Conservation (phyloP, 495 filamentous ascomycete genomes). For the Podospora appendiculata region DNA sequence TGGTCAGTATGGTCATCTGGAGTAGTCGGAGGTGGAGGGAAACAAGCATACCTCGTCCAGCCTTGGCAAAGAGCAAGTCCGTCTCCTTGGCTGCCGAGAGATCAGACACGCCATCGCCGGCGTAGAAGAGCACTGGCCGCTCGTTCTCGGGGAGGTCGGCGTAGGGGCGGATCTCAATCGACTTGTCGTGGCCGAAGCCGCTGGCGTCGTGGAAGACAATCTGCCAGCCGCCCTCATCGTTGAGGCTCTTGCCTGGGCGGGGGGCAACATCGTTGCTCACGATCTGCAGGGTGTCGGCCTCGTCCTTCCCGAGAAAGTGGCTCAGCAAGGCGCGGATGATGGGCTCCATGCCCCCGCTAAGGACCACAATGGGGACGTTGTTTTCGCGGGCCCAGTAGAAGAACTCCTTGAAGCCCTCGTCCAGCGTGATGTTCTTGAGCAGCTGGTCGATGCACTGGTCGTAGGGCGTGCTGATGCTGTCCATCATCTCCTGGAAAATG, state of each 20-base stretch:
- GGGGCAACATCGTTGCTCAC: slow-evolving; percentile 71
- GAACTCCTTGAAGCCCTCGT: slow-evolving; percentile 79
- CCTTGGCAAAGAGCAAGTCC: slow-evolving; percentile 85
- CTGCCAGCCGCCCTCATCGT: slow-evolving; percentile 74
- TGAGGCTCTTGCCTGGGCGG: slow-evolving; percentile 56
- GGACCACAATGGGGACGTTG: slow-evolving; percentile 84
- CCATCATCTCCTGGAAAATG: slow-evolving; percentile 81
- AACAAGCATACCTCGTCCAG: slow-evolving; percentile 63
- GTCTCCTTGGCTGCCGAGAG: slow-evolving; percentile 82
- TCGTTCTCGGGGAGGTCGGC: slow-evolving; percentile 55
- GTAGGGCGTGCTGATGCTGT: slow-evolving; percentile 69
- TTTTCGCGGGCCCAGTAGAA: slow-evolving; percentile 70
- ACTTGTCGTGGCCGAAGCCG: slow-evolving; percentile 91
- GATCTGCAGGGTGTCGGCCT: slow-evolving; percentile 68
- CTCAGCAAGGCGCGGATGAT: slow-evolving; percentile 79
- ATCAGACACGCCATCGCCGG: slow-evolving; percentile 86
- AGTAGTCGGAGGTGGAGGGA: not conserved
- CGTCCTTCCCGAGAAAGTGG: slow-evolving; percentile 65
- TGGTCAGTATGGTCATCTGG: not conserved
- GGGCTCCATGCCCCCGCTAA: slow-evolving; percentile 86
- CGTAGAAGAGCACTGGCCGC: slow-evolving; percentile 76
- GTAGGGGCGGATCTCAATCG: slow-evolving; percentile 76
- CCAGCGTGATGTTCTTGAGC: slow-evolving; percentile 75
- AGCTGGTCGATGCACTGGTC: slow-evolving; percentile 69
- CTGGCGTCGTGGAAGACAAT: slow-evolving; percentile 78